Percentiles rank a stretch among this genome's conserved stretches.
These are phyloP conservation scores for Anisodus acutangulus DNA, from an alignment of 257 asterid species.

Conservation along the genomic window DNA sequence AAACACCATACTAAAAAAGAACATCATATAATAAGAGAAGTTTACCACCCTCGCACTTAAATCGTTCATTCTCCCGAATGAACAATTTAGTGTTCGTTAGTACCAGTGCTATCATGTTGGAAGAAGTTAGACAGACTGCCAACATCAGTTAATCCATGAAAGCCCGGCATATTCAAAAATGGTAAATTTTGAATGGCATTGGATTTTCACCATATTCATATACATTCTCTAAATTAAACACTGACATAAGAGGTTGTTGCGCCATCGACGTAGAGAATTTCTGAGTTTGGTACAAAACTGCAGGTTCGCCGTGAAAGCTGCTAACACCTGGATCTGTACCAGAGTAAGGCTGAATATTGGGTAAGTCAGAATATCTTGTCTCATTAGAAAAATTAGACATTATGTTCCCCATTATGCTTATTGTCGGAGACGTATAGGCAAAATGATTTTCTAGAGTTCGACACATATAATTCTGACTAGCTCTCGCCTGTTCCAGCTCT, in stretches of 20 bases:
- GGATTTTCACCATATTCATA: neutral
- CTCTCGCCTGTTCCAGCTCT: neutral
- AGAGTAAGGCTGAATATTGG: neutral
- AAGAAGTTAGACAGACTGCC: neutral
- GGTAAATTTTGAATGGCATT: neutral
- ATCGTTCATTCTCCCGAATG: neutral
- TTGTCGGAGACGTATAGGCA: neutral
- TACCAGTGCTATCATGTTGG: neutral
- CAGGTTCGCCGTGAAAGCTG: neutral
- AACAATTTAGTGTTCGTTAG: neutral
- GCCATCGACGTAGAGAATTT: neutral
- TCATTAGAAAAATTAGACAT: neutral
- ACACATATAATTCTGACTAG: neutral
- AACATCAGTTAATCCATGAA: neutral
- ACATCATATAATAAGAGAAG: neutral
- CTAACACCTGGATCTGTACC: neutral
- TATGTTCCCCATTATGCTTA: neutral
- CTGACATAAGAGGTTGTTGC: neutral
- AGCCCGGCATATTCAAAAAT: neutral
- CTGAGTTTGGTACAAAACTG: neutral
- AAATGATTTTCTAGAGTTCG: neutral
- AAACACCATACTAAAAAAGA: too few relatives aligned
- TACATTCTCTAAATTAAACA: neutral
- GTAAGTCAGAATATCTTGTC: neutral
- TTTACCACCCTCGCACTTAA: neutral